A percentile compares a stretch with the other conserved stretches of the same genome.
These are phyloP conservation scores for Phytophthora fragariaefolia DNA, from an alignment of 352 stramenopile species.

Conservation along the genomic window DNA sequence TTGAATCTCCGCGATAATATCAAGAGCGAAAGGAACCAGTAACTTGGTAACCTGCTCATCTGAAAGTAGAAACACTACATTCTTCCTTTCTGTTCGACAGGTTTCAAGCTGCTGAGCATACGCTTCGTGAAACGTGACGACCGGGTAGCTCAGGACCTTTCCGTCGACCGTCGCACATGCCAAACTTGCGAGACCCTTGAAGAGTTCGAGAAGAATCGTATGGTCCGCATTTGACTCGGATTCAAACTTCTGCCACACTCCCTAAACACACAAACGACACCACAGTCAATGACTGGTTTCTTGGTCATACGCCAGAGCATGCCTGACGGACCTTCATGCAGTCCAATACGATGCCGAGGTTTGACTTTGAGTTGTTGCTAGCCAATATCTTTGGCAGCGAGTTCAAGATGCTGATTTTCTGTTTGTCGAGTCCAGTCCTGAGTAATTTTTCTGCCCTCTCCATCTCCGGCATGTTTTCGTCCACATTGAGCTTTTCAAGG, in stretches of 20 bases:
- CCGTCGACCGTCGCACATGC: conserved; percentile 72
- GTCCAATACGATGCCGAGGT: conserved; percentile 65
- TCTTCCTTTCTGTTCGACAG: conserved; percentile 59
- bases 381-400: conserved; percentile 76
- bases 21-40: conserved; percentile 72
- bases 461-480: conserved; percentile 87
- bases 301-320: neutral
- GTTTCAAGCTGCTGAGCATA: conserved; percentile 56
- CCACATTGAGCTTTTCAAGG: conserved; percentile 86
- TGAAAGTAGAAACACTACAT: conserved; percentile 70
- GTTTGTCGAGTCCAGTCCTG: conserved; percentile 77
- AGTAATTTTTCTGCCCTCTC: conserved; percentile 79
- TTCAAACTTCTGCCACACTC: conserved; percentile 76
- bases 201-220: conserved; percentile 64
- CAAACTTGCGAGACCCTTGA: conserved; percentile 62
- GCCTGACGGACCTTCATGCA: conserved; percentile 67
- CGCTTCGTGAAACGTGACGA: conserved; percentile 67
- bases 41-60: conserved; percentile 83
- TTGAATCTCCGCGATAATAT: conserved; percentile 78
- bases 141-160: conserved; percentile 67
- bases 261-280: conserved; percentile 38
- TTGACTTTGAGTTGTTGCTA: conserved; percentile 77
- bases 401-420: conserved; percentile 80
- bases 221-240: conserved; percentile 50
- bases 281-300: neutral